Conservation (phyloP, 2,329 filamentous ascomycete genomes). For the Elsinoe australis region DNA sequence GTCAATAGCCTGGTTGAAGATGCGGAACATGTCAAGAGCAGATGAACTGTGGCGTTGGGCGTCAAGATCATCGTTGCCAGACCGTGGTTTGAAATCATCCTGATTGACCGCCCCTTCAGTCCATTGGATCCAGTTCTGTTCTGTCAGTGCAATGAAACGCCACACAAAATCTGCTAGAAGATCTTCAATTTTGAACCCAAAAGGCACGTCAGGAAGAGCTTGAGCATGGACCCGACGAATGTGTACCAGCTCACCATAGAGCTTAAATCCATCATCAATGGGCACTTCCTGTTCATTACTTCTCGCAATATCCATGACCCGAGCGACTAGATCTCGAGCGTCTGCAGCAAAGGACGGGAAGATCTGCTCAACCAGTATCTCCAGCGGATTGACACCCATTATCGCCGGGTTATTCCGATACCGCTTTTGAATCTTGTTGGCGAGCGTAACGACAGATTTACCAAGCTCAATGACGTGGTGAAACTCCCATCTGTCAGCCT, state of each 20-base stretch:
- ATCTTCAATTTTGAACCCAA: constrained; percentile 81
- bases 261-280: constrained; percentile 84
- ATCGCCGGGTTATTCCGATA: constrained; percentile 83
- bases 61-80: constrained; percentile 53
- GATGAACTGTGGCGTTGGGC: constrained; percentile 88
- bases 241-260: constrained; percentile 82
- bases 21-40: constrained; percentile 83
- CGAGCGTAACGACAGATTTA: constrained; percentile 74
- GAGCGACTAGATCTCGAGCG: constrained; percentile 71
- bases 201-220: constrained; percentile 62
- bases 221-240: constrained; percentile 74
- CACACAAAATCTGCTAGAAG: constrained; percentile 87
- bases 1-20: constrained; percentile 87
- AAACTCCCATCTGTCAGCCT: constrained; percentile 81
- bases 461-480: constrained; percentile 84
- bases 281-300: constrained; percentile 66
- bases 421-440: constrained; percentile 83
- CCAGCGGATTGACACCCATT: constrained; percentile 63
- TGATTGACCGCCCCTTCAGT: constrained; percentile 87
- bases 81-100: constrained; percentile 73
- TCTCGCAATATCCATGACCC: constrained; percentile 67
- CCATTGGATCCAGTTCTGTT: constrained; percentile 70
- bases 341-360: constrained; percentile 89
- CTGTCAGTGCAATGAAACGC: constrained; percentile 82
- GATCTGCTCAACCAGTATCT: constrained; percentile 70